These are phyloP conservation scores for Pseudoneurospora amorphoporcata DNA, from an alignment of 495 filamentous ascomycete species.

Conservation along the genomic window DNA sequence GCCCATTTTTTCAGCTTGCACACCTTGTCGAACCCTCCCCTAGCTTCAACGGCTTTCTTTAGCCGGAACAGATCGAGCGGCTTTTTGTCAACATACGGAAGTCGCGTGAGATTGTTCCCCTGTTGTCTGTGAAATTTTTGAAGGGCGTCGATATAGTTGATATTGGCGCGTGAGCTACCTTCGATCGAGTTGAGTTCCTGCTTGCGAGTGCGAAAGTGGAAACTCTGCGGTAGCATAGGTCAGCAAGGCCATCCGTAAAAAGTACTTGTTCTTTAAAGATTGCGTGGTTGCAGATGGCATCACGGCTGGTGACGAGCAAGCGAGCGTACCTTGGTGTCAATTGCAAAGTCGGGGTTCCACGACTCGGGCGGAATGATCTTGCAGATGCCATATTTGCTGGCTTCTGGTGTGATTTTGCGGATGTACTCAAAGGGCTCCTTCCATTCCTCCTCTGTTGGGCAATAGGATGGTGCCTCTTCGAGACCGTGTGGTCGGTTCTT, in stretches of 20 bases:
- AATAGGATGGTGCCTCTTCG: constrained; percentile 82
- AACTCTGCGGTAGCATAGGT: constrained; percentile 49
- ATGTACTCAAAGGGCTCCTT: constrained; percentile 91
- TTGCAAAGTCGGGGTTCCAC: constrained; percentile 91
- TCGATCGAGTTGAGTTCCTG: constrained; percentile 98
- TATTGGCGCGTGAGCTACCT: constrained; percentile 91
- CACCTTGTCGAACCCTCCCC: constrained; percentile 89
- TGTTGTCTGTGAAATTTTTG: constrained; percentile 96
- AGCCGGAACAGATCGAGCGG: constrained; percentile 91
- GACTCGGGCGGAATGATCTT: constrained; percentile 88
- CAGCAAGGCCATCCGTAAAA: neutral
- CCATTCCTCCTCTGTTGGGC: constrained; percentile 88
- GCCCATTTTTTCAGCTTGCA: constrained; percentile 99
- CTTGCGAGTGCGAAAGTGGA: constrained; percentile 92
- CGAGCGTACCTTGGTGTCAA: constrained; percentile 85
- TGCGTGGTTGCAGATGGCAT: neutral
- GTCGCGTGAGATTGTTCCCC: constrained; percentile 84
- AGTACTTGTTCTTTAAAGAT: neutral
- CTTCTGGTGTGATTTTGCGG: constrained; percentile 76
- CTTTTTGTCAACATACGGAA: constrained; percentile 95
- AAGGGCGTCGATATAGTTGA: constrained; percentile 92
- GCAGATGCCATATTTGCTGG: constrained; percentile 76
- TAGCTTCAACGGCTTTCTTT: constrained; percentile 90
- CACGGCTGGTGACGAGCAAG: neutral
- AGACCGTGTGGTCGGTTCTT: constrained; percentile 70